Evolutionary conservation across 768 basidiomycete genomes (phyloP).

Genomic region (Omphalotus guepiniiformis): DNA sequence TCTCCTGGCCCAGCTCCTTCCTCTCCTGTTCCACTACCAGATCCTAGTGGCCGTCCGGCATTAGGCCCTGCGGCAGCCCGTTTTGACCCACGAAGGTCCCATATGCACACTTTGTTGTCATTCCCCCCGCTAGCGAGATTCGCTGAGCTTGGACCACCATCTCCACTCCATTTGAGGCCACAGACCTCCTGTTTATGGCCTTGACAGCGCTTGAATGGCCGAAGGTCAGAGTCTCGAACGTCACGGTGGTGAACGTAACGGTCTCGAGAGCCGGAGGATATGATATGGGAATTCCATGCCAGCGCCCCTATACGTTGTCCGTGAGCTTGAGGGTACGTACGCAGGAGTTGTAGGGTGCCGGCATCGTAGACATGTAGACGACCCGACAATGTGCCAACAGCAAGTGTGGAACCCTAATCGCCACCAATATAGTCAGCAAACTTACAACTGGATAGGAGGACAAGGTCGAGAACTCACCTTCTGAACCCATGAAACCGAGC

Average conservation of each 20-base stretch:
- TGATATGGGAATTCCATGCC: conserved; percentile 87
- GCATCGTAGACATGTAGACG: conserved; percentile 94
- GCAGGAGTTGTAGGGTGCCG: conserved; percentile 61
- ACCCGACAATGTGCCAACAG: conserved; percentile 89
- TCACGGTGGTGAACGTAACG: conserved; percentile 90
- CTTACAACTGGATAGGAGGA: too few relatives aligned
- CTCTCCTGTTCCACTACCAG: conserved; percentile 14
- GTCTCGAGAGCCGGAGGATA: conserved; percentile 91
- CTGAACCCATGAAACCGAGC: conserved; percentile 93
- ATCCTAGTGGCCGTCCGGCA: conserved; percentile 21
- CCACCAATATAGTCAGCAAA: not conserved
- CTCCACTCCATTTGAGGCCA: conserved; percentile 86
- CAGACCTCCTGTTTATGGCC: conserved; percentile 94
- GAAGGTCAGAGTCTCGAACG: conserved; percentile 63
- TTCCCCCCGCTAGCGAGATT: conserved; percentile 92
- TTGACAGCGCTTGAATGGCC: conserved; percentile 67
- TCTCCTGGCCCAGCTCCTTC: conserved; percentile 39
- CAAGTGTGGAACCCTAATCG: conserved; percentile 81
- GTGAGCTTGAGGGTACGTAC: conserved; percentile 85
- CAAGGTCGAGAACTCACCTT: conserved; percentile 31
- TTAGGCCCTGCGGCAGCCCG: conserved; percentile 30
- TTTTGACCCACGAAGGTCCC: conserved; percentile 77
- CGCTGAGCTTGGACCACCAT: conserved; percentile 37
- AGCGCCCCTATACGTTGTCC: conserved; percentile 87
- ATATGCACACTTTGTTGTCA: conserved; percentile 98